phyloP scores from a whole-genome alignment of 2,329 filamentous ascomycete species.

The Penicillium sp. region DNA sequence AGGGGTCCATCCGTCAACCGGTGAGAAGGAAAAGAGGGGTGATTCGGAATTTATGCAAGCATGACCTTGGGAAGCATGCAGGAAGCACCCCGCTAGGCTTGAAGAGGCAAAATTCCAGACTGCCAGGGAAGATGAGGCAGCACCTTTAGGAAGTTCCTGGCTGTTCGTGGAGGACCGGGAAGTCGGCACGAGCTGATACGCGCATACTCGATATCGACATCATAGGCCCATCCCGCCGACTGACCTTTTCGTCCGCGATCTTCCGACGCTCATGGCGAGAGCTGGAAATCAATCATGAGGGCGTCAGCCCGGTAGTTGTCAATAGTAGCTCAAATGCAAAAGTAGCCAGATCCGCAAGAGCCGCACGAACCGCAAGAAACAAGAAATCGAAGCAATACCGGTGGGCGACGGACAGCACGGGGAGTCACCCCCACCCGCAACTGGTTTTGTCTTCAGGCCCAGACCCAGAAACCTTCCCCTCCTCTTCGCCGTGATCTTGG shows the following conservation, averaged over 20 bases:
- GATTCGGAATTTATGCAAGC: neutral
- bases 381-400: neutral
- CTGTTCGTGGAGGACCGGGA: slow-evolving; percentile 12
- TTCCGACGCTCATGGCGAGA: slow-evolving; percentile 3
- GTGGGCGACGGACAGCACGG: neutral
- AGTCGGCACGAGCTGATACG: slow-evolving; percentile 17
- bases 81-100: slow-evolving; percentile 10
- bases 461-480: slow-evolving; percentile 16
- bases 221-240: slow-evolving; percentile 5
- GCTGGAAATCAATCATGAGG: neutral
- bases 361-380: neutral
- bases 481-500: neutral
- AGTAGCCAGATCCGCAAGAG: neutral
- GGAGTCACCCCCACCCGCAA: slow-evolving; percentile 5
- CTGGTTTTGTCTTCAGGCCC: slow-evolving; percentile 20
- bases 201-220: slow-evolving; percentile 10
- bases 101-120: slow-evolving; percentile 23
- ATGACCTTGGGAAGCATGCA: neutral
- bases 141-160: neutral
- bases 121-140: slow-evolving; percentile 7
- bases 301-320: neutral
- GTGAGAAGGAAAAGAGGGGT: neutral
- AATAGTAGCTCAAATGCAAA: neutral
- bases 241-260: slow-evolving; percentile 4
- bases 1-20: neutral